Percentiles rank a stretch among this genome's conserved stretches.
These are phyloP conservation scores for Neoboletus brunneissimus DNA, from an alignment of 768 basidiomycete genomes.

Conservation along the genomic window DNA sequence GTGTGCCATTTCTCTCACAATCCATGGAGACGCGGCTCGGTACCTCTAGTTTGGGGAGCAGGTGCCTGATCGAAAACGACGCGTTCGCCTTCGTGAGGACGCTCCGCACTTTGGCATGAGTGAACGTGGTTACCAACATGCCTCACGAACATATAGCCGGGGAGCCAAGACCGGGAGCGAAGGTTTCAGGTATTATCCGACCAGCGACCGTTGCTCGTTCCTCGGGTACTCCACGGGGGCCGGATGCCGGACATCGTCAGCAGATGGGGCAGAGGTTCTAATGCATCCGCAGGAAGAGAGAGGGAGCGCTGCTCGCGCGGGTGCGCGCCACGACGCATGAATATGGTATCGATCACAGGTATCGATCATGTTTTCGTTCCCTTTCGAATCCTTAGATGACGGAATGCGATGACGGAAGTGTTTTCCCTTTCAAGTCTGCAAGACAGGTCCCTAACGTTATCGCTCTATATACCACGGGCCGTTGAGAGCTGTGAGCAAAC, in stretches of 20 bases:
- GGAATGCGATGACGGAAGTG: constrained; percentile 16
- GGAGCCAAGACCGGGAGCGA: not conserved
- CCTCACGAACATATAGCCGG: not conserved
- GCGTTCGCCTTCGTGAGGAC: constrained; percentile 8
- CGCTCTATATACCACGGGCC: not conserved
- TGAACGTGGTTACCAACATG: constrained; percentile 10
- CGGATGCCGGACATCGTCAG: not conserved
- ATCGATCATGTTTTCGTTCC: constrained; percentile 10
- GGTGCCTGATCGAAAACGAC: constrained; percentile 12
- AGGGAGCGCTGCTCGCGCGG: not conserved
- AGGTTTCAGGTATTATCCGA: constrained; percentile 14
- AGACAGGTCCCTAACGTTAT: not conserved
- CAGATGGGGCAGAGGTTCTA: constrained; percentile 2
- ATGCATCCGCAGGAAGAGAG: constrained; percentile 9
- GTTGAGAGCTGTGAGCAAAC: not conserved
- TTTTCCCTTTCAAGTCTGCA: not conserved
- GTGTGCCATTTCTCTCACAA: constrained; percentile 8
- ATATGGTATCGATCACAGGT: constrained; percentile 8
- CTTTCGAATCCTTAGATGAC: constrained; percentile 10
- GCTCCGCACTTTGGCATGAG: constrained; percentile 4
- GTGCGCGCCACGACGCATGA: not conserved
- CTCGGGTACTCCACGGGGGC: not conserved
- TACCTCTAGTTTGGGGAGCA: not conserved
- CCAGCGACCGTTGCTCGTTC: not conserved
- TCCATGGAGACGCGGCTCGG: constrained; percentile 6